Conservation (phyloP, 2,329 filamentous ascomycete species). For the Cladophialophora yegresii region DNA sequence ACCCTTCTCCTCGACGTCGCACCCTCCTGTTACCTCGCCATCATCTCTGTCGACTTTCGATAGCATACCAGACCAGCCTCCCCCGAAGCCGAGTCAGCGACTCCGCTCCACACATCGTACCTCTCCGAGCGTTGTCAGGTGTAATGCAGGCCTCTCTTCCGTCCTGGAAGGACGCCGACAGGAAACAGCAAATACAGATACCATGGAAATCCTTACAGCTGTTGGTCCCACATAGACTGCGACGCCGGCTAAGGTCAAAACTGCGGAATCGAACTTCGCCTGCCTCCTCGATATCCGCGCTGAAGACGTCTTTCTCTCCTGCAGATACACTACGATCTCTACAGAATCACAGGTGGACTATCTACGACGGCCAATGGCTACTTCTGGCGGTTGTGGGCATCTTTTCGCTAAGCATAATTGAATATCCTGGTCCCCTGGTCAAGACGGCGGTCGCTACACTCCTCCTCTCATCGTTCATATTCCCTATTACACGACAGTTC, state of each 20-base stretch:
- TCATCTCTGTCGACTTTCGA: slow-evolving; percentile 8
- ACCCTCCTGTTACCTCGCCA: slow-evolving; percentile 12
- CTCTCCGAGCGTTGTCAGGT: slow-evolving; percentile 7
- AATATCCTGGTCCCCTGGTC: slow-evolving; percentile 71
- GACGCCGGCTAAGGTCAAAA: slow-evolving; percentile 68
- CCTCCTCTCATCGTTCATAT: slow-evolving; percentile 69
- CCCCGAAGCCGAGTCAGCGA: not conserved
- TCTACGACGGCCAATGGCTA: slow-evolving; percentile 83
- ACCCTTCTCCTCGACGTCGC: slow-evolving; percentile 15
- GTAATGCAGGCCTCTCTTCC: slow-evolving; percentile 38
- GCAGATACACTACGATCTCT: slow-evolving; percentile 74
- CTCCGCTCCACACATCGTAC: not conserved
- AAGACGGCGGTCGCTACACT: slow-evolving; percentile 72
- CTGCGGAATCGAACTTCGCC: slow-evolving; percentile 67
- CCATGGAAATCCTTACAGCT: slow-evolving; percentile 55
- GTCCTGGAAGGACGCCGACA: slow-evolving; percentile 52
- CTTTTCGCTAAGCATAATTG: slow-evolving; percentile 81
- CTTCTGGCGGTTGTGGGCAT: slow-evolving; percentile 72
- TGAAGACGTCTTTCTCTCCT: slow-evolving; percentile 81
- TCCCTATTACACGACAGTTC: slow-evolving; percentile 87
- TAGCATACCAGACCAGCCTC: not conserved
- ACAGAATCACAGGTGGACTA: slow-evolving; percentile 74
- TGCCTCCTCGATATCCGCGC: slow-evolving; percentile 69
- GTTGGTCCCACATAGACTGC: slow-evolving; percentile 64
- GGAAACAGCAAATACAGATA: slow-evolving; percentile 50